A percentile compares a stretch with the other conserved stretches of the same genome.
Conservation (phyloP, 345 rosid genomes). For the Kernera saxatilis region DNA sequence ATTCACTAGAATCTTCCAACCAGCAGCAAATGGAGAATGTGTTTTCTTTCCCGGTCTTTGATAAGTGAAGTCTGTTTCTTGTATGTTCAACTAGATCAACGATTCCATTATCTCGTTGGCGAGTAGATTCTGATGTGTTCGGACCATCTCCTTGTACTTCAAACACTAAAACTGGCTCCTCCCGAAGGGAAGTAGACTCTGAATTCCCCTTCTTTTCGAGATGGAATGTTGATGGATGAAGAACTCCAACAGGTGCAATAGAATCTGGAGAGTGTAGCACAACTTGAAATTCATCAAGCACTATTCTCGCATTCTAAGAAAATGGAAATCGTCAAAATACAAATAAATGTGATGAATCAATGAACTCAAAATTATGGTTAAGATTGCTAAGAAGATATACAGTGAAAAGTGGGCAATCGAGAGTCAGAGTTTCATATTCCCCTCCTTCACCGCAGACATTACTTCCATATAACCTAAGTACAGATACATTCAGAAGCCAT, state of each 20-base stretch:
- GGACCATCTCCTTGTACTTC: slow-evolving; percentile 58
- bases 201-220: slow-evolving; percentile 54
- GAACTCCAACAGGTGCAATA: slow-evolving; percentile 90
- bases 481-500: not conserved
- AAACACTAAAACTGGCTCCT: slow-evolving; percentile 44
- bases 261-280: slow-evolving; percentile 77
- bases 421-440: slow-evolving; percentile 91
- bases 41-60: slow-evolving; percentile 46
- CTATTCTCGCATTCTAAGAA: slow-evolving; percentile 65
- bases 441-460: slow-evolving; percentile 99
- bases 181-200: slow-evolving; percentile 15
- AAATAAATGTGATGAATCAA: not conserved
- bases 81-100: slow-evolving; percentile 36
- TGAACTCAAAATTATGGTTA: not conserved
- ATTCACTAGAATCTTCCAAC: slow-evolving; percentile 50
- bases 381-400: slow-evolving; percentile 37
- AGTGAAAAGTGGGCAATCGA: slow-evolving; percentile 87
- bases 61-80: slow-evolving; percentile 40
- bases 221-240: slow-evolving; percentile 74
- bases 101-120: slow-evolving; percentile 29
- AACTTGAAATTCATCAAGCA: slow-evolving; percentile 75
- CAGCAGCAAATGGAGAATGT: slow-evolving; percentile 78
- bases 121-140: slow-evolving; percentile 28
- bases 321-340: slow-evolving; percentile 3
- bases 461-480: slow-evolving; percentile 69